Evolutionary conservation across 352 stramenopile species (phyloP).

Genomic region (Stephanocyclus meneghinianus): DNA sequence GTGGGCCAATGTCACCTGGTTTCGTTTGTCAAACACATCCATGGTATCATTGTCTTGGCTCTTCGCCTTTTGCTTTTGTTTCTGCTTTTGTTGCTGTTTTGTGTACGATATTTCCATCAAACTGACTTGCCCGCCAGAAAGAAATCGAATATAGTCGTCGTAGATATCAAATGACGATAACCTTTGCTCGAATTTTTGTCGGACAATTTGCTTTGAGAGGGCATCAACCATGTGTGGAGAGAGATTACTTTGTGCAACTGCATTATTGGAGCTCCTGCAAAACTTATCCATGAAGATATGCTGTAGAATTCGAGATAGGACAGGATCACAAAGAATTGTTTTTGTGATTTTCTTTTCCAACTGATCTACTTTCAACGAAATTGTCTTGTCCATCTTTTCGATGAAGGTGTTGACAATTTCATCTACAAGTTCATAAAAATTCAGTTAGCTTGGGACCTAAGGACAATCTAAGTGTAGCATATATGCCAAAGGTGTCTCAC

Average conservation of each 20-base stretch:
- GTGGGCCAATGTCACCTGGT: constrained; percentile 42
- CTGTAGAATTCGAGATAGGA: constrained; percentile 50
- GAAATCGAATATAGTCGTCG: constrained; percentile 62
- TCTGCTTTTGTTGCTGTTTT: constrained; percentile 73
- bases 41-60: constrained; percentile 70
- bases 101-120: constrained; percentile 73
- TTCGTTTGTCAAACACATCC: constrained; percentile 59
- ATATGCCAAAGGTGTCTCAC: constrained; percentile 29
- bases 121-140: constrained; percentile 66
- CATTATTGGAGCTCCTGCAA: constrained; percentile 46
- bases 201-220: constrained; percentile 55
- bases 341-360: constrained; percentile 49
- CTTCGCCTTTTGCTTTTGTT: constrained; percentile 69
- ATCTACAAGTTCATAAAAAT: constrained; percentile 33
- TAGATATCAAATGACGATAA: constrained; percentile 54
- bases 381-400: constrained; percentile 67
- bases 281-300: constrained; percentile 69
- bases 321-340: constrained; percentile 36
- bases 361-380: constrained; percentile 46
- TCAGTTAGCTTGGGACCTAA: constrained; percentile 7
- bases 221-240: constrained; percentile 46
- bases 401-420: constrained; percentile 74
- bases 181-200: constrained; percentile 66
- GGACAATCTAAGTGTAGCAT: not conserved
- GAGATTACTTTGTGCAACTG: constrained; percentile 37